Base-by-base conservation (phyloP, 768 basidiomycete genomes). In the Macrolepiota fuliginosa region DNA sequence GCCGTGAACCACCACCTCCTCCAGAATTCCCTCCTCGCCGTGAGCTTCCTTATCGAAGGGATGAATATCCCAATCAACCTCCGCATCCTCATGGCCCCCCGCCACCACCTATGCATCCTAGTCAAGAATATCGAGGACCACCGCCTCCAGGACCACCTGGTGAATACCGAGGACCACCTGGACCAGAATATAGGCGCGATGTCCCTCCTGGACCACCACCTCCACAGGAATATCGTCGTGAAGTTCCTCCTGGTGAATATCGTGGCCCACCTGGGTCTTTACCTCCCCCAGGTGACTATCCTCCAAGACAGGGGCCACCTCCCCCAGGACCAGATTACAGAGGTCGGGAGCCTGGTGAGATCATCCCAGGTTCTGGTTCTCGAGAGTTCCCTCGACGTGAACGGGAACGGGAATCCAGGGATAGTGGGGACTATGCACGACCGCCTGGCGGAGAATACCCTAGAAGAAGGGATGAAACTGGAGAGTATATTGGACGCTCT, bases 41-140 rank as follows among this genome's bases (percentile, higher is more conserved):
- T 35, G 59, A 61, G 9, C 59, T 54, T 36, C 29, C 52, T 35
- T 54, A 46, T 35, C 59, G 59, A 47, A 53, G 59, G n/a, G 59
- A 61, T 19, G 59, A 61, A 9, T 61, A 54, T 47, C 32, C 52
- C 27, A 19, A 47, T 27, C 59, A 45, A 24, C 59, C 59, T 35
- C 40, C 39, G 2, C 51, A 45, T 54, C 32, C 51, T 24, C 52
- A 51, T 58, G 54, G n/a, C 2, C 60, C 60, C 25, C 60, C 54
- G 15, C 64, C 65, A 19, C 63, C 65, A n/a, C 65, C 58, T 13
- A 50, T 59, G 3, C 64, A 65, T 39, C 62, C 56, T 24, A 29
- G 51, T 24, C 52, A 45, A 54, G 59, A 61, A 4, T 45, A 53
- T 15, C 45, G 59, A 35, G 52, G 39, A 45, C 59, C 59, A n/a